These are phyloP conservation scores for Psilocybe sp. DNA, from an alignment of 768 basidiomycete genomes.

Conservation along the genomic window DNA sequence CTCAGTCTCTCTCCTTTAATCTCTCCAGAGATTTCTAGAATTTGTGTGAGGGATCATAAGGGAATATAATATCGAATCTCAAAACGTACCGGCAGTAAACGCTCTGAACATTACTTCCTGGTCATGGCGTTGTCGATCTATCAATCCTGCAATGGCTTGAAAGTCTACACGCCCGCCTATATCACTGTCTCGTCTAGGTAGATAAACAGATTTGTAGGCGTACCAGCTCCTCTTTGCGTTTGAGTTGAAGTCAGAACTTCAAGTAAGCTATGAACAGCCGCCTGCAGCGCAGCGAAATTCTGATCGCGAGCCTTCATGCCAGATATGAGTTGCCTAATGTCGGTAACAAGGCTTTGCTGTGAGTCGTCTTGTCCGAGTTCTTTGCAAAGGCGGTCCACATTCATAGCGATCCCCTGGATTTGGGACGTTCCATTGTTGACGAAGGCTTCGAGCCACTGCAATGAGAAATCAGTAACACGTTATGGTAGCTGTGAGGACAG, in stretches of 20 bases:
- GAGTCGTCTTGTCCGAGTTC: constrained; percentile 38
- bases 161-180: constrained; percentile 35
- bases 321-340: constrained; percentile 33
- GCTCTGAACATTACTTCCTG: constrained; percentile 69
- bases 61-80: background rate
- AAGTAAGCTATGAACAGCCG: constrained; percentile 35
- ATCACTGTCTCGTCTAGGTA: constrained; percentile 1
- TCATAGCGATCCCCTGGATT: constrained; percentile 57
- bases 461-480: constrained; percentile 1
- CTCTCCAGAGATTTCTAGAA: constrained; percentile 72
- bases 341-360: constrained; percentile 26
- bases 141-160: constrained; percentile 54
- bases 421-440: constrained; percentile 75
- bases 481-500: background rate
- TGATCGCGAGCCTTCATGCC: constrained; percentile 33
- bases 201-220: constrained; percentile 6
- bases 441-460: constrained; percentile 83
- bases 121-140: constrained; percentile 69
- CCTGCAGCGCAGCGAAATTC: constrained; percentile 33
- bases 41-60: background rate
- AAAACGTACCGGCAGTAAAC: constrained; percentile 54
- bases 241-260: constrained; percentile 24
- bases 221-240: constrained; percentile 21
- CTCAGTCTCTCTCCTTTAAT: constrained; percentile 83
- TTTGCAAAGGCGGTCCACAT: constrained; percentile 58